These are phyloP conservation scores for Microcos paniculata DNA, from an alignment of 345 rosid genomes.

Conservation along the genomic window DNA sequence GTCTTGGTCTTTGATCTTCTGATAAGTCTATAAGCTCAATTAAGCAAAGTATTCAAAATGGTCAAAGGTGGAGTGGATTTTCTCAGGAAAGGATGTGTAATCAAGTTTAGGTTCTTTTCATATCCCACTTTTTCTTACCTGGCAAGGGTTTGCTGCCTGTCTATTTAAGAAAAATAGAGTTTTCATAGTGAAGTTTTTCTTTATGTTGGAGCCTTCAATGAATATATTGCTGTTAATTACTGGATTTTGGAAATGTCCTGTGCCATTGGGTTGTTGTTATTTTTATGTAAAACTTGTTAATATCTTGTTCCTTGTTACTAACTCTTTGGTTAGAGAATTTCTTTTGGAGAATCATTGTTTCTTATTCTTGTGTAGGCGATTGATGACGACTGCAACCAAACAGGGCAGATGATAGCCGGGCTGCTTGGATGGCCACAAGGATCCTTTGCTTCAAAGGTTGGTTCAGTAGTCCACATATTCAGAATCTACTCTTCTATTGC, in stretches of 20 bases:
- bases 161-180: background rate
- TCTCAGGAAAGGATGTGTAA: background rate
- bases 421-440: conserved; percentile 95
- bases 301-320: background rate
- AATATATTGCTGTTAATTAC: background rate
- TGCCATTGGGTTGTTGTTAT: background rate
- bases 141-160: background rate
- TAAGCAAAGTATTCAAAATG: conserved; percentile 2
- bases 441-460: conserved; percentile 93
- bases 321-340: background rate
- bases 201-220: background rate
- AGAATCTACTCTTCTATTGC: conserved; percentile 5
- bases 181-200: background rate
- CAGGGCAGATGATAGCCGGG: conserved; percentile 98
- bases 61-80: background rate
- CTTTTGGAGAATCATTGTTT: background rate
- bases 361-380: conserved; percentile 61
- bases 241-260: background rate
- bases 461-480: conserved; percentile 13
- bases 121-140: background rate
- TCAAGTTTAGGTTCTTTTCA: background rate
- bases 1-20: background rate
- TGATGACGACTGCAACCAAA: conserved; percentile 97
- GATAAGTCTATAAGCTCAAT: conserved; percentile 11
- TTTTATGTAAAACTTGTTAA: background rate